A percentile compares a stretch with the other conserved stretches of the same genome.
These are phyloP conservation scores for Phytophthora meadii DNA, from an alignment of 352 stramenopile species.

Conservation along the genomic window DNA sequence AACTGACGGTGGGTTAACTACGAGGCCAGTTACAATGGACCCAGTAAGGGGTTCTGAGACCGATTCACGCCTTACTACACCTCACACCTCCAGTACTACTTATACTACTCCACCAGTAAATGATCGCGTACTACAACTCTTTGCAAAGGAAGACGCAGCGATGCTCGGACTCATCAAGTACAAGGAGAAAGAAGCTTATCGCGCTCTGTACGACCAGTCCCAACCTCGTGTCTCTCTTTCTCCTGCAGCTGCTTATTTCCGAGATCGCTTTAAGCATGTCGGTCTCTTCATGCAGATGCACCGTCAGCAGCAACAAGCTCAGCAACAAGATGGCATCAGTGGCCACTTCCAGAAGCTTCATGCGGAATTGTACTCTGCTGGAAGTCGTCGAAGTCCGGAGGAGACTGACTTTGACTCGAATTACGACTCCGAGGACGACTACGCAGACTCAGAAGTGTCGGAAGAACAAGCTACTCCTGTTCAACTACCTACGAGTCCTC, in stretches of 20 bases:
- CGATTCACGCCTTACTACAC: slow-evolving; percentile 3
- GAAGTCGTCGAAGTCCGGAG: slow-evolving; percentile 1
- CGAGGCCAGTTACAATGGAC: not conserved
- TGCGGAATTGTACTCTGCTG: slow-evolving; percentile 42
- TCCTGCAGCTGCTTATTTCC: slow-evolving; percentile 57
- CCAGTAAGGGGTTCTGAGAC: not conserved
- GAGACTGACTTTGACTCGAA: slow-evolving; percentile 14
- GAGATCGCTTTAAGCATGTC: slow-evolving; percentile 75
- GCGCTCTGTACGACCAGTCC: slow-evolving; percentile 41
- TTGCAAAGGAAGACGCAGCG: slow-evolving; percentile 60
- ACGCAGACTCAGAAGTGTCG: slow-evolving; percentile 14
- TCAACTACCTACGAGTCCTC: not conserved
- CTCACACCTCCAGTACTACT: not conserved
- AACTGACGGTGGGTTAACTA: slow-evolving; percentile 5
- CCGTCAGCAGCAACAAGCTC: slow-evolving; percentile 27
- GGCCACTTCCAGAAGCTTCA: slow-evolving; percentile 73
- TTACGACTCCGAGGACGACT: slow-evolving; percentile 26
- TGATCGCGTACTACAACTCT: slow-evolving; percentile 52
- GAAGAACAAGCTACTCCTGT: not conserved
- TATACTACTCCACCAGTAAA: slow-evolving; percentile 2
- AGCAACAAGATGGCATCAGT: slow-evolving; percentile 56
- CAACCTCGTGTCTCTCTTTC: slow-evolving; percentile 55
- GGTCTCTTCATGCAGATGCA: slow-evolving; percentile 54
- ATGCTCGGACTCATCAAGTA: slow-evolving; percentile 72
- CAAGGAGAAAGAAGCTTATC: slow-evolving; percentile 59